A percentile compares a stretch with the other conserved stretches of the same genome.
Conservation (phyloP, 176 grass and related monocot species). For the Tillandsia fasciculata region DNA sequence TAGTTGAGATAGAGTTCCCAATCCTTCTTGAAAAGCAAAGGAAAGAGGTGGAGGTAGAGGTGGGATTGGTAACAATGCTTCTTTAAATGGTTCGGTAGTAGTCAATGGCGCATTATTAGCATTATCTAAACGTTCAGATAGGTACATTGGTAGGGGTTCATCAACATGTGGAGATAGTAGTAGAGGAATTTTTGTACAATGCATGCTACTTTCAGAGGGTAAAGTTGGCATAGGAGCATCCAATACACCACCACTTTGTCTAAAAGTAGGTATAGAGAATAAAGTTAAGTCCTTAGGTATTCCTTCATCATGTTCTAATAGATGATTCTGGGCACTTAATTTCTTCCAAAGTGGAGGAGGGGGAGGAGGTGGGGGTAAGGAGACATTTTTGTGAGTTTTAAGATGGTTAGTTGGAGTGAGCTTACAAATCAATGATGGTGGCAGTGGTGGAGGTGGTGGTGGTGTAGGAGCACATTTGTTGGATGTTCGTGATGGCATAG, state of each 20-base stretch:
- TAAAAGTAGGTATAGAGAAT: conserved; percentile 14
- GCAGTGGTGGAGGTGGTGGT: neutral
- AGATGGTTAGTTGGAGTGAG: neutral
- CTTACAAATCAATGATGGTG: neutral
- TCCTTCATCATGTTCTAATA: conserved; percentile 18
- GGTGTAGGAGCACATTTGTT: conserved; percentile 16
- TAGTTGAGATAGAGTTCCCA: conserved; percentile 4
- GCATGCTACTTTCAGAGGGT: conserved; percentile 12
- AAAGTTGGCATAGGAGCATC: conserved; percentile 14
- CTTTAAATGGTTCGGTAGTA: neutral
- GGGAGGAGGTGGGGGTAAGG: neutral
- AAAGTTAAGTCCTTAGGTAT: conserved; percentile 13
- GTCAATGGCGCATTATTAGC: no score
- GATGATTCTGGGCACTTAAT: conserved; percentile 4
- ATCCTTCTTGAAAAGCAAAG: neutral
- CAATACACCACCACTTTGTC: conserved; percentile 21
- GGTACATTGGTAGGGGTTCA: neutral
- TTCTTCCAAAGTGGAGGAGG: conserved; percentile 11
- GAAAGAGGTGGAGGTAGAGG: neutral
- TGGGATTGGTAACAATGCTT: neutral
- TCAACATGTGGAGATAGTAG: neutral
- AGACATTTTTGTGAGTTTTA: neutral
- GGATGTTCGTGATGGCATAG: neutral
- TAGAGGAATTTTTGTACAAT: conserved; percentile 2
- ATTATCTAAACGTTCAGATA: no score